phyloP scores from a whole-genome alignment of 305 asterid genomes.

The Petunia hybrid region DNA sequence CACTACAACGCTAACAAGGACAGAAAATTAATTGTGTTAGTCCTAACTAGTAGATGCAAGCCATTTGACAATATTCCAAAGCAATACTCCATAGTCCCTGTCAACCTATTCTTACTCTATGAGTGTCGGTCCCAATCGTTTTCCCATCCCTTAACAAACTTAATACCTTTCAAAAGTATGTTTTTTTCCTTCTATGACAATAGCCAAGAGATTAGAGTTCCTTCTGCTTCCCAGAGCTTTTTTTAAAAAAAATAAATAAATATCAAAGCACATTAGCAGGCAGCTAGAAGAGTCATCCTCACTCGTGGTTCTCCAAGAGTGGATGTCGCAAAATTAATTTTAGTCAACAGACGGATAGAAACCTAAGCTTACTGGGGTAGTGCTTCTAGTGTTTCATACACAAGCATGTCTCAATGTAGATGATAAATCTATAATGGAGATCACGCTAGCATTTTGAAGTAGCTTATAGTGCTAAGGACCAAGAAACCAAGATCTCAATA shows the following conservation, averaged over 20 bases:
- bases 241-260: not conserved
- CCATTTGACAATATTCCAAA: not conserved
- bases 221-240: not conserved
- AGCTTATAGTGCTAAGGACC: not conserved
- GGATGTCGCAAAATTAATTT: not conserved
- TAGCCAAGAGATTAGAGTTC: not conserved
- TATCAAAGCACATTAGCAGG: conserved; percentile 1
- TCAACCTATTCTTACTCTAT: not conserved
- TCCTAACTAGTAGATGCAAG: not conserved
- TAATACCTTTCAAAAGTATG: not conserved
- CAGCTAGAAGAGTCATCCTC: conserved; percentile 14
- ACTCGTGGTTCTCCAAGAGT: not conserved
- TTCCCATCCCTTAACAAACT: not conserved
- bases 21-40: not conserved
- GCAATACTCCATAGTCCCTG: not conserved
- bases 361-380: not conserved
- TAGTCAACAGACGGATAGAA: not conserved
- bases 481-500: not conserved
- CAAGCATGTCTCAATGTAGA: not conserved
- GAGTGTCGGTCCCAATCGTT: not conserved
- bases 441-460: not conserved
- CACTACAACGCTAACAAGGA: not conserved
- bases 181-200: not conserved
- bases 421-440: not conserved
- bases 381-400: not conserved